Evolutionary conservation across 2,329 filamentous ascomycete species (phyloP), one percentile per base, ranked within the genome.

Genomic region (Sporothrix variecibatus): DNA sequence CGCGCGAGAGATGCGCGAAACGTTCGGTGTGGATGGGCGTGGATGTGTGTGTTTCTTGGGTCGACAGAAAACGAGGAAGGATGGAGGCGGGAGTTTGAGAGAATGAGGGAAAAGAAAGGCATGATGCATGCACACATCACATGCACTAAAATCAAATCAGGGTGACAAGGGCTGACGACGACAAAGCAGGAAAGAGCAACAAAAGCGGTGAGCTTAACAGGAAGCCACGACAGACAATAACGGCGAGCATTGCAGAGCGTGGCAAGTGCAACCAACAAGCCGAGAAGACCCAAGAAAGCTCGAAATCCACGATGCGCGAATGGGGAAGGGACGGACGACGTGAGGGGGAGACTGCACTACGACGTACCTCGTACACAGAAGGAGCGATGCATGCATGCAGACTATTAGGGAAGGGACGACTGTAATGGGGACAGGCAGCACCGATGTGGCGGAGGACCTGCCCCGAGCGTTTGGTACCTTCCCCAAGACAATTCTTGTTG

Each of bases 191-290:
- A 68, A 68, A 68, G 65, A 28, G 62, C 51, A 38, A 28, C 62
- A 67, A 46, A 11, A 68, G 64, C 64, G 64, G 64, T 68, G 64
- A 49, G 64, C 64, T 68, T 68, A 49, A 49, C 64, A 68, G 26
- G 40, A 49, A 68, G 60, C 34, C 15, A 43, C 60, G 38, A 43
- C 17, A 5, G 6, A 38, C 17, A 3, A 40, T 28, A 17, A 15
- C 56, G 31, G 28, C 3, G 15, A n/a, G 60, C 51, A 58, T 26
- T 17, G 5, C 62, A 8, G 34, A 28, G 65, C 17, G 17, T 51
- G 26, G 65, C 43, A 68, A 31, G 43, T 51, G 46, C 65, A 43
- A 51, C 65, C 65, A 46, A 31, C 23, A 11, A 26, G 7, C 26
- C 20, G 12, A 31, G 28, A 23, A 26, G 49, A 40, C 31, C 28